Conservation (phyloP, 306 rosid genomes). For the Ceratonia siliqua region DNA sequence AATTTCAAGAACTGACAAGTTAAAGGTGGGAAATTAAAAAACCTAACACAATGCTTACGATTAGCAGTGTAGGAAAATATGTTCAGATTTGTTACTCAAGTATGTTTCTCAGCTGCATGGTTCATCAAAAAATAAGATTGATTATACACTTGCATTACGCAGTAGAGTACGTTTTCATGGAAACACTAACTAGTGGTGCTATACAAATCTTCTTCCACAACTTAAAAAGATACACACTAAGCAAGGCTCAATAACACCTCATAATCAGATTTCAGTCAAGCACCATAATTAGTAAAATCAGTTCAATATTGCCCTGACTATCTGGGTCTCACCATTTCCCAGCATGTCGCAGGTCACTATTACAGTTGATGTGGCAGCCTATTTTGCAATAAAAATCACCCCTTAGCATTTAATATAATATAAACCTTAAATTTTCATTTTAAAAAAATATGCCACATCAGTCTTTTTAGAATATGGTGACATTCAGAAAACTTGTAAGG, state of each 20-base stretch:
- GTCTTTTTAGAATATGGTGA: constrained; percentile 7
- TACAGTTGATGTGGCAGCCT: constrained; percentile 26
- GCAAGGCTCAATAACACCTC: constrained; percentile 35
- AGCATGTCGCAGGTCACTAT: constrained; percentile 11
- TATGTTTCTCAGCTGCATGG: not conserved
- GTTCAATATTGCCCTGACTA: constrained; percentile 26
- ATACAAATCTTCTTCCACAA: constrained; percentile 27
- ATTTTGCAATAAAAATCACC: not conserved
- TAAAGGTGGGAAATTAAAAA: no score
- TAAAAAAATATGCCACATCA: not conserved
- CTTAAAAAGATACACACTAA: constrained; percentile 38
- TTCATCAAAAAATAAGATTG: not conserved
- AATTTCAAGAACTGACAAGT: no score
- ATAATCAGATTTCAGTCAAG: constrained; percentile 32
- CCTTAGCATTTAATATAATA: not conserved
- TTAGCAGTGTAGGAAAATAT: not conserved
- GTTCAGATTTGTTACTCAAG: not conserved
- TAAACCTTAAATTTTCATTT: not conserved
- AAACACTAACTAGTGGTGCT: constrained; percentile 29
- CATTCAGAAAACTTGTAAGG: constrained; percentile 35
- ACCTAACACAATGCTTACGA: no score
- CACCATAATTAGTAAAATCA: constrained; percentile 33
- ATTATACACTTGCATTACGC: constrained; percentile 37
- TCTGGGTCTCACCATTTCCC: constrained; percentile 28
- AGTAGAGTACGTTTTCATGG: constrained; percentile 21